Percentiles rank a stretch among this genome's conserved stretches.
Conservation (phyloP, 805 yeast genomes). For the Danielia oregonensis region DNA sequence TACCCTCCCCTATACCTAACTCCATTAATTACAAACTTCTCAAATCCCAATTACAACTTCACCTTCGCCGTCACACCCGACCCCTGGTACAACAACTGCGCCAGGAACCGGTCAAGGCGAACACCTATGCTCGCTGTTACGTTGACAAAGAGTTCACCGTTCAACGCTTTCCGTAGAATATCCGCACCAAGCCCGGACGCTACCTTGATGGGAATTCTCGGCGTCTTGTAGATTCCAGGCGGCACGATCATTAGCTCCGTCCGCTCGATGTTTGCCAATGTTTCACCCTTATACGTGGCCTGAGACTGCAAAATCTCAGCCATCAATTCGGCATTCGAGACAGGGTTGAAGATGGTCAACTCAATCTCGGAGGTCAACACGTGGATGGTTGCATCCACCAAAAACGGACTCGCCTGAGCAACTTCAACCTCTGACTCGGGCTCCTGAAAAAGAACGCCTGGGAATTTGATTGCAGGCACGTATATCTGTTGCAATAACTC, state of each 20-base stretch:
- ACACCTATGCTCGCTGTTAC: slow-evolving; percentile 43
- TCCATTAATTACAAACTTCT: too few species aligned
- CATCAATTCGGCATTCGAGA: slow-evolving; percentile 42
- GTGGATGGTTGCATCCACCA: slow-evolving; percentile 51
- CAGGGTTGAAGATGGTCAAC: slow-evolving; percentile 51
- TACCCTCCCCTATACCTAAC: too few species aligned
- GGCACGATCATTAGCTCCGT: slow-evolving; percentile 43
- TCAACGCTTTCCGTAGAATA: slow-evolving; percentile 46
- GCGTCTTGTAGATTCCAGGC: slow-evolving; percentile 51
- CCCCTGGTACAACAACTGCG: slow-evolving; percentile 46
- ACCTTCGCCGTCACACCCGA: slow-evolving; percentile 41
- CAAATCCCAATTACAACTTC: slow-evolving; percentile 25
- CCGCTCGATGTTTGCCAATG: slow-evolving; percentile 42
- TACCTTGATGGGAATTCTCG: slow-evolving; percentile 46
- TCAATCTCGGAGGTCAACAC: slow-evolving; percentile 53
- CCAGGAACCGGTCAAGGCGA: slow-evolving; percentile 34
- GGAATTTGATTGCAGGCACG: slow-evolving; percentile 20
- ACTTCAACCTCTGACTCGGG: slow-evolving; percentile 1
- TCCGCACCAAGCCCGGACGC: slow-evolving; percentile 47
- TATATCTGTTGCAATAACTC: slow-evolving; percentile 14
- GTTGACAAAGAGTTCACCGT: slow-evolving; percentile 47
- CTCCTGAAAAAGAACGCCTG: slow-evolving; percentile 6
- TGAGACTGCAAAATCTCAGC: slow-evolving; percentile 42
- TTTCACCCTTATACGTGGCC: slow-evolving; percentile 45
- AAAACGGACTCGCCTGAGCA: slow-evolving; percentile 30